Base-by-base conservation (phyloP, 2,329 filamentous ascomycete species). In the Beauveria scarabaeidicola region DNA sequence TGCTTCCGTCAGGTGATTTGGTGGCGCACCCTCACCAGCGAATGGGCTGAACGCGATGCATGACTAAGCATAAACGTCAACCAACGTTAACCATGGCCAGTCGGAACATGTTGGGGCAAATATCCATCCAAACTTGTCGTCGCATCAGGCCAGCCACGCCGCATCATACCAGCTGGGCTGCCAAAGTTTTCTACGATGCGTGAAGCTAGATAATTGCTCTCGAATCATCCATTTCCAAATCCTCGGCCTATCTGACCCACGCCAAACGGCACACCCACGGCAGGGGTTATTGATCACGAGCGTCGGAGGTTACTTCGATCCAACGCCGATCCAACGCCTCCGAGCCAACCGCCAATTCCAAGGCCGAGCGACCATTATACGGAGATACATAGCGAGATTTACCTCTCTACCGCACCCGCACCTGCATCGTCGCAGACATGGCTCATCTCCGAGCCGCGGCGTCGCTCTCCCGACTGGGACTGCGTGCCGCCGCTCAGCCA, bases 1-100 rank as follows among this genome's bases (percentile, higher is more conserved):
- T 36, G 52, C 43, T 60, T 60, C 58, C 51, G 58, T 60, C 58
- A 60, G 51, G 58, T 60, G 58, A 60, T 51, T 32, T 54, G 40
- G 25, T 40, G 38, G 36, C 27, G 17, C 19, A 40, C 15, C 25
- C 40, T 25, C 27, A 58, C 43, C 23, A 29, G 25, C 23, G 5
- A 9, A 6, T 29, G 11, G 29, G 19, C 15, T 10, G 21, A 10
- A 10, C 48, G 9, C 19, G 32, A 13, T 17, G 32, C 6, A 51
- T 60, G 58, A 60, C 58, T 60, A 60, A 60, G 51, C 58, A 60
- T 1, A 5, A 21, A 21, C 55, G 36, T 58, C 55, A 44, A 25
- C 25, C 6, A 52, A 38, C 58, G 36, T 60, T 60, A 52, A 40
- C 25, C 44, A 60, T 55, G 32, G 38, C 56, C 38, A 46, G 19